Percentiles rank a stretch among this genome's conserved stretches.
Evolutionary conservation across 148 eudicot species (phyloP).

Genomic region (Limonium bicolor): DNA sequence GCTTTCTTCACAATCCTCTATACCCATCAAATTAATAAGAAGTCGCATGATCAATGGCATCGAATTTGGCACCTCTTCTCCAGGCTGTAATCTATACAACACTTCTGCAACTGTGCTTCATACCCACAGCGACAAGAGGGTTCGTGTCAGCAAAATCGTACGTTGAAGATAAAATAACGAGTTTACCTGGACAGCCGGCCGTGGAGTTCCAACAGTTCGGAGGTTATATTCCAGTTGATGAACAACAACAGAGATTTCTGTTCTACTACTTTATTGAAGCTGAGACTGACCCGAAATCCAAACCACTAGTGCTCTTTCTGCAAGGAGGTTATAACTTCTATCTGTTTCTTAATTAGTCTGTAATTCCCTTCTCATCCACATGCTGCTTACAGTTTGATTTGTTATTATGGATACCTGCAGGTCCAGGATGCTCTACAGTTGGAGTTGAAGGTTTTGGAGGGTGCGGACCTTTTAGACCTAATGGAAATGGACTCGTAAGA

Average conservation of each 20-base stretch:
- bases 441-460: neutral
- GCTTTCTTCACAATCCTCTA: too few relatives aligned
- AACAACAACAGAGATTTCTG: neutral
- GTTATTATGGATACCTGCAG: too few relatives aligned
- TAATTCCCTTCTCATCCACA: neutral
- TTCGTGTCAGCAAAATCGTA: too few relatives aligned
- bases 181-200: neutral
- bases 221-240: slow-evolving; percentile 2
- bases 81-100: too few relatives aligned
- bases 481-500: neutral
- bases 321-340: slow-evolving; percentile 4
- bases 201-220: neutral
- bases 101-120: too few relatives aligned
- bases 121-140: too few relatives aligned
- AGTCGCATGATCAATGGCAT: too few relatives aligned
- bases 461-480: slow-evolving; percentile 1
- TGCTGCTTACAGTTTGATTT: neutral
- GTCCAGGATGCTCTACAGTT: slow-evolving; percentile 2
- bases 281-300: neutral
- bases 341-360: too few relatives aligned
- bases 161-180: slow-evolving; percentile 2
- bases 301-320: slow-evolving; percentile 1
- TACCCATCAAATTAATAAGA: too few relatives aligned
- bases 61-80: too few relatives aligned
- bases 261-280: slow-evolving; percentile 2